These are phyloP conservation scores for Mrakia frigida DNA, from an alignment of 768 basidiomycete species.

Conservation along the genomic window DNA sequence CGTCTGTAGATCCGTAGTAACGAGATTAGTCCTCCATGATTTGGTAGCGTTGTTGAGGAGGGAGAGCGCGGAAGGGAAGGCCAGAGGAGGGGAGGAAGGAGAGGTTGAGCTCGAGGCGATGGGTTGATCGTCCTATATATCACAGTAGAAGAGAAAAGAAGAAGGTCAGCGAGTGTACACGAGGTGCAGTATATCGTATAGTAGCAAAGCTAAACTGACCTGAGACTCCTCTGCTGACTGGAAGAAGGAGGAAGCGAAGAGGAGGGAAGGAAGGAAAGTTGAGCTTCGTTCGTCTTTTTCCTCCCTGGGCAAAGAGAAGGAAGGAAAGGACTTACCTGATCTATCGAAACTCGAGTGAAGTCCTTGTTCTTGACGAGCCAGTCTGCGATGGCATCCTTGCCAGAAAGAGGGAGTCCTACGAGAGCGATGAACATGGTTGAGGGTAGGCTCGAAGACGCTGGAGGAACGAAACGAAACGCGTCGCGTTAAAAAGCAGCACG, in stretches of 20 bases:
- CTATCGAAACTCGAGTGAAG: slow-evolving; percentile 42
- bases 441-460: neutral
- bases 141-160: neutral
- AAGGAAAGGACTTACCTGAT: slow-evolving; percentile 18
- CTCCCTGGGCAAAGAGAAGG: neutral
- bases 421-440: slow-evolving; percentile 43
- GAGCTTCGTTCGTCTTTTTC: neutral
- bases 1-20: slow-evolving; percentile 64
- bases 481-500: too few species aligned
- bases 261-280: slow-evolving; percentile 4
- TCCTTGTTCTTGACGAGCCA: slow-evolving; percentile 42
- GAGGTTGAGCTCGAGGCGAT: slow-evolving; percentile 9
- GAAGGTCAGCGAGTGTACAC: neutral
- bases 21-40: slow-evolving; percentile 73
- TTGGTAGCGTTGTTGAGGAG: slow-evolving; percentile 71
- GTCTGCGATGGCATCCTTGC: slow-evolving; percentile 45
- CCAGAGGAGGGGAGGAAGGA: slow-evolving; percentile 17
- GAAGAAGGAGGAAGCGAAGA: neutral
- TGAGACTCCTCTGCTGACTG: neutral
- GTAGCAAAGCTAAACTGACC: neutral
- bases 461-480: neutral
- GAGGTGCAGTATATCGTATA: neutral
- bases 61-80: slow-evolving; percentile 51
- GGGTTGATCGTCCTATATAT: neutral
- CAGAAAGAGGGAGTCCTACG: slow-evolving; percentile 45